A percentile compares a stretch with the other conserved stretches of the same genome.
These are phyloP conservation scores for Cucurbita pepo DNA, from an alignment of 306 rosid genomes.

Conservation along the genomic window DNA sequence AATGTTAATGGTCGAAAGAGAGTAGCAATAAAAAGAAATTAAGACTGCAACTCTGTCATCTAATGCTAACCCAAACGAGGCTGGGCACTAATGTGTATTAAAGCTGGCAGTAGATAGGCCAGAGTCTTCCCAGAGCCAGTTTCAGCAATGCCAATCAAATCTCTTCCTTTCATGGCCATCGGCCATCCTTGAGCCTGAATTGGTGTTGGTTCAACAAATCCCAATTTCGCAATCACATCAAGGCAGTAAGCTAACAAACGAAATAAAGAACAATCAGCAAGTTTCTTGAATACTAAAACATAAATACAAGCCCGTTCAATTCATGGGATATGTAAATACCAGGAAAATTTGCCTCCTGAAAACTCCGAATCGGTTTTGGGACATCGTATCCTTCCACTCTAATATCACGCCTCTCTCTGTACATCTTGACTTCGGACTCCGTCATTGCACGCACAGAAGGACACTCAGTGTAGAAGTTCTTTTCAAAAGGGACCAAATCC, in stretches of 20 bases:
- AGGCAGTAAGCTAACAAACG: constrained; percentile 56
- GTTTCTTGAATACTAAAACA: not conserved
- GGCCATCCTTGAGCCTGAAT: constrained; percentile 99
- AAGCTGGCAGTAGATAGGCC: constrained; percentile 74
- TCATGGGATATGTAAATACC: constrained; percentile 29
- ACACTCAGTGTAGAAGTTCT: constrained; percentile 59
- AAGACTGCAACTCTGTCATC: not conserved
- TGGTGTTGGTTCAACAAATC: constrained; percentile 90
- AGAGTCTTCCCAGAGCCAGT: constrained; percentile 96
- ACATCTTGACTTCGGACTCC: constrained; percentile 45
- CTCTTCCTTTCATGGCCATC: constrained; percentile 93
- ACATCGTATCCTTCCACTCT: constrained; percentile 74
- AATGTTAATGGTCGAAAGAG: not conserved
- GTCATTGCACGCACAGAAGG: constrained; percentile 51
- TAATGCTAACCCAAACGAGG: constrained; percentile 57
- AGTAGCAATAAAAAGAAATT: not conserved
- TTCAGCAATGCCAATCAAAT: constrained; percentile 92
- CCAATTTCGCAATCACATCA: constrained; percentile 72
- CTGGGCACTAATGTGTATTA: constrained; percentile 86
- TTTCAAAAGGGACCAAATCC: constrained; percentile 74
- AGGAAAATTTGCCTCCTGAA: constrained; percentile 68
- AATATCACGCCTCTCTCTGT: constrained; percentile 54
- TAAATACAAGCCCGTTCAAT: not conserved
- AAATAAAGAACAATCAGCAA: not conserved
- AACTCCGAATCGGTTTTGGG: constrained; percentile 59